Conservation (phyloP, 1,284 basidiomycete species). For the Puccinia horiana region DNA sequence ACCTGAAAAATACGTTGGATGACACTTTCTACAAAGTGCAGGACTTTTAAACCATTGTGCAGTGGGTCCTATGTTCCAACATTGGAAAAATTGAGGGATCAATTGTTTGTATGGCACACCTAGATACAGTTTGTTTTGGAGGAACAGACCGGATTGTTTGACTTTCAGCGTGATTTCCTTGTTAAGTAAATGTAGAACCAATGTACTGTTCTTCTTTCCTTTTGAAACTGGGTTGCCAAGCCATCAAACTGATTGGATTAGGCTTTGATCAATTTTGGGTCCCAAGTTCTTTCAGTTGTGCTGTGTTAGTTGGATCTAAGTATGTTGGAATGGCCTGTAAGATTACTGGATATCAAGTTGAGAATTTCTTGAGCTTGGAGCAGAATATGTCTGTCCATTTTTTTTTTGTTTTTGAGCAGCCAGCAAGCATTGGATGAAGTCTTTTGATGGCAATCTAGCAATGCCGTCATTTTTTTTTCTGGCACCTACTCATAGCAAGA, state of each 20-base stretch:
- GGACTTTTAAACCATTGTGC: too few species aligned
- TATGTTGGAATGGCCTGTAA: neutral
- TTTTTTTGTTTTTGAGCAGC: too few species aligned
- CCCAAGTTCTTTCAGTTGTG: neutral
- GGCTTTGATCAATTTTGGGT: neutral
- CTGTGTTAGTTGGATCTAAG: neutral
- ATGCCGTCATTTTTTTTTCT: too few species aligned
- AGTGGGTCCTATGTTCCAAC: too few species aligned
- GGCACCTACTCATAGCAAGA: too few species aligned
- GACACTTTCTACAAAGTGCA: too few species aligned
- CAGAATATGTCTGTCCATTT: too few species aligned
- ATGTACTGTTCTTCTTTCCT: neutral
- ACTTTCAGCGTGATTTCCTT: neutral
- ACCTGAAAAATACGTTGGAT: too few species aligned
- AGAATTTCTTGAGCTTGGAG: too few species aligned
- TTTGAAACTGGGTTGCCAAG: neutral
- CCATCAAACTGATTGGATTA: neutral
- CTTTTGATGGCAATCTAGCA: too few species aligned
- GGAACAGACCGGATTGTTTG: neutral
- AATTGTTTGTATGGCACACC: neutral
- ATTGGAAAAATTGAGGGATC: neutral
- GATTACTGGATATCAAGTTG: too few species aligned
- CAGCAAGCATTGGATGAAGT: too few species aligned
- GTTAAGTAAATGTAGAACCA: slow-evolving; percentile 5
- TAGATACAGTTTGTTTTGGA: neutral